Percentiles rank a stretch among this genome's conserved stretches.
Conservation (phyloP, 2,329 filamentous ascomycete species). For the Diaporthe citrichinensis region DNA sequence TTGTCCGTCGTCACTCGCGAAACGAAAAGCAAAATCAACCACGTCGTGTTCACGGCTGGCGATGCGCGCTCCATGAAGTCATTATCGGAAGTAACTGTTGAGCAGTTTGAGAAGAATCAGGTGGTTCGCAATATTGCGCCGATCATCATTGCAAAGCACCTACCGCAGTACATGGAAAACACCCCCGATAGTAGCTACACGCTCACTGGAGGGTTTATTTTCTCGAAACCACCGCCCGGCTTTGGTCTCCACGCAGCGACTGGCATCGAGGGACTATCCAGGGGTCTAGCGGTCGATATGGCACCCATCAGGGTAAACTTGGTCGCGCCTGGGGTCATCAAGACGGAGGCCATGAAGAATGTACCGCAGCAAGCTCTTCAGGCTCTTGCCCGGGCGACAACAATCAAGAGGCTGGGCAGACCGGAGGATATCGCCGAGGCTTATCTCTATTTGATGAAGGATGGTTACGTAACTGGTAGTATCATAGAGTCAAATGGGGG, state of each 20-base stretch:
- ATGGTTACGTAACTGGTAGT: conserved; percentile 12
- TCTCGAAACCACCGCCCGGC: conserved; percentile 14
- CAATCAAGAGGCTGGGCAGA: conserved; percentile 4
- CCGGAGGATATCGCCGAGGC: conserved; percentile 22
- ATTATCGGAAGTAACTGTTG: background rate
- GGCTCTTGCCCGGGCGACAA: background rate
- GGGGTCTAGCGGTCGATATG: conserved; percentile 6
- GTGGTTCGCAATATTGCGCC: conserved; percentile 19
- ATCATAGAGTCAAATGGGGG: conserved; percentile 22
- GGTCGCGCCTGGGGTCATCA: conserved; percentile 16
- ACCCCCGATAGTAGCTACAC: conserved; percentile 4
- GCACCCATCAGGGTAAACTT: conserved; percentile 9
- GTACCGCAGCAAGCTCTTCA: conserved; percentile 16
- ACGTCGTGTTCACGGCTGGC: conserved; percentile 66
- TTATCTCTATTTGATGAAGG: conserved; percentile 24
- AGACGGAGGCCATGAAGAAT: conserved; percentile 5
- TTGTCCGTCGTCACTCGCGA: conserved; percentile 45
- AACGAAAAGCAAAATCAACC: conserved; percentile 57
- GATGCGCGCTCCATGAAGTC: conserved; percentile 46
- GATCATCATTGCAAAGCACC: conserved; percentile 8
- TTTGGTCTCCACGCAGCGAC: background rate
- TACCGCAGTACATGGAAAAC: background rate
- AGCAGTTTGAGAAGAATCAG: conserved; percentile 26
- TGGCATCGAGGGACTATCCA: conserved; percentile 2
- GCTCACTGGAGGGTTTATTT: background rate